These are phyloP conservation scores for Ziziphus jujuba DNA, from an alignment of 306 rosid species.

Conservation along the genomic window DNA sequence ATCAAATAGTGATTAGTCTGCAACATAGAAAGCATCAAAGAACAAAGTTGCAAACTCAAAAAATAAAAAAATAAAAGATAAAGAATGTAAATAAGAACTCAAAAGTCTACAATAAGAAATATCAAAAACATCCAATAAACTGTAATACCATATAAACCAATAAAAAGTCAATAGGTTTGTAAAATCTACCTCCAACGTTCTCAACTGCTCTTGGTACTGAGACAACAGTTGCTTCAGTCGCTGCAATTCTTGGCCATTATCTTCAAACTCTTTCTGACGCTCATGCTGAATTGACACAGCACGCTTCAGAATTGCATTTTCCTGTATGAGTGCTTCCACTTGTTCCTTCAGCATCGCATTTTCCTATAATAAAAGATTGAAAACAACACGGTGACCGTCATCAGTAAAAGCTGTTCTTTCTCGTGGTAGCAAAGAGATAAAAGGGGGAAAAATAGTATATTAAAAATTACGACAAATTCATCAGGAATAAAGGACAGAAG, in stretches of 20 bases:
- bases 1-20: too few species aligned
- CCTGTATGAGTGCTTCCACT: slow-evolving; percentile 69
- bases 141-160: background rate
- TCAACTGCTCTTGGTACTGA: slow-evolving; percentile 77
- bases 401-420: too few species aligned
- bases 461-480: background rate
- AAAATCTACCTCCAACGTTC: slow-evolving; percentile 68
- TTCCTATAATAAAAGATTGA: slow-evolving; percentile 50
- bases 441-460: too few species aligned
- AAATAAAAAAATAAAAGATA: too few species aligned
- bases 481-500: slow-evolving; percentile 1
- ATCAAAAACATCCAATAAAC: background rate
- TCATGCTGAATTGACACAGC: slow-evolving; percentile 79
- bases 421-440: too few species aligned
- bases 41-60: too few species aligned
- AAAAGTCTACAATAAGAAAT: background rate
- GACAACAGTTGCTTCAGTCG: slow-evolving; percentile 69
- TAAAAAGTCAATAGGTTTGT: background rate
- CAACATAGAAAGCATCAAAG: too few species aligned
- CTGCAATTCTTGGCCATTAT: slow-evolving; percentile 61
- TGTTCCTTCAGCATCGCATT: slow-evolving; percentile 72
- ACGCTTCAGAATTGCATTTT: slow-evolving; percentile 68
- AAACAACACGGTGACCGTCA: too few species aligned
- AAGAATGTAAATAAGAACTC: too few species aligned
- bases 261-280: slow-evolving; percentile 67